A percentile compares a stretch with the other conserved stretches of the same genome.
These are phyloP conservation scores for Hypholoma fasciculare DNA, from an alignment of 768 basidiomycete species.

Conservation along the genomic window DNA sequence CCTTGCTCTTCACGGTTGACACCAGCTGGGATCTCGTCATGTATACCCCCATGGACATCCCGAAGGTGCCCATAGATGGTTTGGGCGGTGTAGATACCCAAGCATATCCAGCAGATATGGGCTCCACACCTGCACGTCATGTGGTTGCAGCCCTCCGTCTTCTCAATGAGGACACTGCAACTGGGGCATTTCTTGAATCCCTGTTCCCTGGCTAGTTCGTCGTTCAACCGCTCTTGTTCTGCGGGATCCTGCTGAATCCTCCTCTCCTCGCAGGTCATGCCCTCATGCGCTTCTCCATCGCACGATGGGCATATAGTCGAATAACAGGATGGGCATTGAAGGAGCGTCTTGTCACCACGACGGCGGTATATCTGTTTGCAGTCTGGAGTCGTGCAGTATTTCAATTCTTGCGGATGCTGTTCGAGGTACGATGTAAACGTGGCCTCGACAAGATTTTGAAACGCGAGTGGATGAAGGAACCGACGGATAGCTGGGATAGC, in stretches of 20 bases:
- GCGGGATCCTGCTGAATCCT: conserved; percentile 31
- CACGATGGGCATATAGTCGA: conserved; percentile 47
- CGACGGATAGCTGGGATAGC: conserved; percentile 52
- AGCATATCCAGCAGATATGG: conserved; percentile 59
- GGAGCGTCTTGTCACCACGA: conserved; percentile 18
- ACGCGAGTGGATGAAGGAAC: conserved; percentile 49
- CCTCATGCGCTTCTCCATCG: conserved; percentile 48
- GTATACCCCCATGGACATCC: conserved; percentile 15
- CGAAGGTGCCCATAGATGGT: conserved; percentile 37
- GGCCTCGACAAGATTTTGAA: conserved; percentile 52
- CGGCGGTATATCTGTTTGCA: conserved; percentile 65
- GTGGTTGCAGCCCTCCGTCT: conserved; percentile 56
- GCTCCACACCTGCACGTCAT: conserved; percentile 50
- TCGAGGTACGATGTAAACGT: conserved; percentile 58
- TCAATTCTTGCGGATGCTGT: conserved; percentile 52
- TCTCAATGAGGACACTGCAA: conserved; percentile 47
- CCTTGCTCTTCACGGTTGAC: background rate
- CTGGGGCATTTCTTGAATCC: conserved; percentile 48
- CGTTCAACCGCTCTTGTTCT: conserved; percentile 42
- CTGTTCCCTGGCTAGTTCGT: conserved; percentile 35
- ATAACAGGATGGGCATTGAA: conserved; percentile 57
- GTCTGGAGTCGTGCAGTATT: conserved; percentile 73
- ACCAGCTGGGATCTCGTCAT: conserved; percentile 6
- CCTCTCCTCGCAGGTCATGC: conserved; percentile 47
- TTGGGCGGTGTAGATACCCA: conserved; percentile 34